A percentile compares a stretch with the other conserved stretches of the same genome.
These are phyloP conservation scores for Psilocybe azurescens DNA, from an alignment of 768 basidiomycete genomes.

Conservation along the genomic window DNA sequence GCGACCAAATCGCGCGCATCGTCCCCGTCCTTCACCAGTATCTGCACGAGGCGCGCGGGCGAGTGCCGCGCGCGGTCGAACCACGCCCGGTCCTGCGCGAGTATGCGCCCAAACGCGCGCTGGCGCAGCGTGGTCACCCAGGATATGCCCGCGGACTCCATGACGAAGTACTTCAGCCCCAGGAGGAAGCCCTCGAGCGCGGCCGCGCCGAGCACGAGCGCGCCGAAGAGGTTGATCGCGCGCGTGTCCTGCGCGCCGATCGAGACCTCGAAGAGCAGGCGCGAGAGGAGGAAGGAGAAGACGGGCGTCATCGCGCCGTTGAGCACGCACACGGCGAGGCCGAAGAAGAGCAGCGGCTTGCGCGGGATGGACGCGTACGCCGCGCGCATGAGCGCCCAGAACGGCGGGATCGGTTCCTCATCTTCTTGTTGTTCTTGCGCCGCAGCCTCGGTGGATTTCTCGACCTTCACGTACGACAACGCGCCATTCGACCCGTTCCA, in stretches of 20 bases:
- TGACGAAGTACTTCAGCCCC: slow-evolving; percentile 78
- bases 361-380: slow-evolving; percentile 76
- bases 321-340: slow-evolving; percentile 68
- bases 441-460: slow-evolving; percentile 13
- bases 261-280: slow-evolving; percentile 78
- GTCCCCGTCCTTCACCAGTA: slow-evolving; percentile 87
- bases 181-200: slow-evolving; percentile 77
- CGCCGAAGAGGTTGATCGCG: slow-evolving; percentile 73
- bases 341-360: slow-evolving; percentile 73
- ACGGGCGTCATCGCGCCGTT: slow-evolving; percentile 89
- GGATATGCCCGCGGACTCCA: slow-evolving; percentile 73
- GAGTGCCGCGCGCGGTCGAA: slow-evolving; percentile 75
- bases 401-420: slow-evolving; percentile 30
- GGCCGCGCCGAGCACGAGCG: slow-evolving; percentile 74
- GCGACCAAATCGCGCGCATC: slow-evolving; percentile 83
- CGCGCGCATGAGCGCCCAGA: slow-evolving; percentile 54
- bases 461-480: slow-evolving; percentile 30
- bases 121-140: slow-evolving; percentile 76
- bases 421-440: slow-evolving; percentile 6
- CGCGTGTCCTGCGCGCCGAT: slow-evolving; percentile 66
- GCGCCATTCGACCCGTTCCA: slow-evolving; percentile 18
- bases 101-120: slow-evolving; percentile 57
- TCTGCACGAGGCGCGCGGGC: slow-evolving; percentile 68
- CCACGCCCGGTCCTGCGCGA: slow-evolving; percentile 85
- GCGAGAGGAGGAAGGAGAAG: slow-evolving; percentile 90